These are phyloP conservation scores for Lipomyces oligophaga DNA, from an alignment of 805 yeast species.

Conservation along the genomic window DNA sequence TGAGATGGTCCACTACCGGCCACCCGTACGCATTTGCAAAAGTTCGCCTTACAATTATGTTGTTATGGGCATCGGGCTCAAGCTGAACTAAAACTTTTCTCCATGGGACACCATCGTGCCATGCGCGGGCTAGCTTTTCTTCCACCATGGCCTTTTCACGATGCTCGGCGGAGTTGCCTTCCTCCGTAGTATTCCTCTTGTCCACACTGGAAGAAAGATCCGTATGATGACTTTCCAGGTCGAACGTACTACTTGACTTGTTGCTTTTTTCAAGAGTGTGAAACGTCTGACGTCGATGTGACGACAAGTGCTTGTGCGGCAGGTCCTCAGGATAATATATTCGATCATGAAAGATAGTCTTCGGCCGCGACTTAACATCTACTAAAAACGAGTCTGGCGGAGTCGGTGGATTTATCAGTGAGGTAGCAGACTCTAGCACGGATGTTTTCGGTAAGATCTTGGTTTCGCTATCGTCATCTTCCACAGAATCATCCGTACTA, in stretches of 20 bases:
- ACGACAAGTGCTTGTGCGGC: slow-evolving; percentile 41
- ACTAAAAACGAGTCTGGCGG: slow-evolving; percentile 66
- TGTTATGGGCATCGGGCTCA: slow-evolving; percentile 93
- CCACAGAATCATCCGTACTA: slow-evolving; percentile 12
- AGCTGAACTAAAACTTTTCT: slow-evolving; percentile 82
- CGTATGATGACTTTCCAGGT: too few relatives aligned
- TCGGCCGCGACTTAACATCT: slow-evolving; percentile 62
- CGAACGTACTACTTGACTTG: not conserved
- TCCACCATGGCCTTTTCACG: slow-evolving; percentile 47
- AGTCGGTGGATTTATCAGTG: slow-evolving; percentile 72
- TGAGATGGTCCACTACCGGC: slow-evolving; percentile 84
- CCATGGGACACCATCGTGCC: slow-evolving; percentile 85
- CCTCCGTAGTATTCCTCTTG: too few relatives aligned
- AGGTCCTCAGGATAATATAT: slow-evolving; percentile 61
- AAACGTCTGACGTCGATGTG: not conserved
- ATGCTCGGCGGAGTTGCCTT: too few relatives aligned
- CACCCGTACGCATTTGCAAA: slow-evolving; percentile 94
- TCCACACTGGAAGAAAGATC: not conserved
- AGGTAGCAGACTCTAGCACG: slow-evolving; percentile 71
- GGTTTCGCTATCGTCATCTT: slow-evolving; percentile 25
- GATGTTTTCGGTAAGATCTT: slow-evolving; percentile 59
- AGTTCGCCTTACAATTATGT: slow-evolving; percentile 79
- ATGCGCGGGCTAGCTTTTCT: slow-evolving; percentile 81
- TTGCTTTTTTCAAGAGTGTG: not conserved
- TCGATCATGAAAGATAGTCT: slow-evolving; percentile 77